Base-by-base conservation (phyloP, 2,329 filamentous ascomycete species). In the Chaetomiaceae sp. region DNA sequence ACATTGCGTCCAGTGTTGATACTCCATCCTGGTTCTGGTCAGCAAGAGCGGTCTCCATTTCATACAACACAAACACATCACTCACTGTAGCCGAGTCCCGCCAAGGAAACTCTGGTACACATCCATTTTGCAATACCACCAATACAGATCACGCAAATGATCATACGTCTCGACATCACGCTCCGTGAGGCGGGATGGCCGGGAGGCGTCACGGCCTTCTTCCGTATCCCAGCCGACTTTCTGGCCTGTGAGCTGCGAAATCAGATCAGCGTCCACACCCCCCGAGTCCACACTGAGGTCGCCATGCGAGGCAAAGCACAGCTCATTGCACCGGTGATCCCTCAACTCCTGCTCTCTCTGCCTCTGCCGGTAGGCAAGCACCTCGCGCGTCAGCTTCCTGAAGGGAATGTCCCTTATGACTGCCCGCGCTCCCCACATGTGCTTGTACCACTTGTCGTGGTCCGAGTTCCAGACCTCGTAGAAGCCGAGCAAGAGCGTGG, bases 41-140 rank as follows among this genome's bases (percentile, higher is more conserved):
- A 69, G 66, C 56, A 36, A 14, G 36, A 8, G 3, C 9, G n/a
- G 1, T 6, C n/a, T 4, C 6, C 14, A 19, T 22, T 22, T 14
- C 1, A 4, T 27, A n/a, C n/a, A n/a, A n/a, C n/a, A n/a, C n/a
- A 2, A 12, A 15, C 33, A 31, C 47, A 17, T 15, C 14, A 79
- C 90, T 79, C 75, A 96, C 90, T 96, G 85, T 43, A 95, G 75
- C 57, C 80, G 80, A 38, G 92, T 91, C 8, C 90, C 92, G 61
- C 91, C 94, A 22, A 97, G 75, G 56, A 96, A 82, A 66, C 89
- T 91, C 68, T 96, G 92, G 62, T 92, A 95, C 8, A 88, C 83
- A 68, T 97, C 94, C 75, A 96, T 94, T 69, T 96, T 95, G 63
- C 82, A 86, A 67, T 91, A 96, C 88, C 91, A 96, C 91, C 92